Evolutionary conservation across 768 basidiomycete species (phyloP).

Genomic region (Punctularia strigosozonata): DNA sequence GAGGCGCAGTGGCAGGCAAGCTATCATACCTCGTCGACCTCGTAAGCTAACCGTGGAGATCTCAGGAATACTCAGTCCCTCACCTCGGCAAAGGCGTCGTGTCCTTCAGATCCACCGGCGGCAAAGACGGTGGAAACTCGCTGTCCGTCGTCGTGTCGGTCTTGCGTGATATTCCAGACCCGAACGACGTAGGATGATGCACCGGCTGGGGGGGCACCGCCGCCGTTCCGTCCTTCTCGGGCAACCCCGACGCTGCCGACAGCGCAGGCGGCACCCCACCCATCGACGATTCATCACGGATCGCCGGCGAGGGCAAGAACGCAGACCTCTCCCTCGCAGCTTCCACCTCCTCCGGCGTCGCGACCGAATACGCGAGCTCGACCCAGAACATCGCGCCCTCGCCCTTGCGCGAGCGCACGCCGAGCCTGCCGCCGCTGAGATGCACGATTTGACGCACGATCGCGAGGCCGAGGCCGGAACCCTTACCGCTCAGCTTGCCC

Average conservation of each 20-base stretch:
- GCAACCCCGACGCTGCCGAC: too few relatives aligned
- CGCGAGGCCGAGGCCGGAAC: conserved; percentile 32
- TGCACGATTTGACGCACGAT: conserved; percentile 31
- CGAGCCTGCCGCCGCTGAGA: conserved; percentile 28
- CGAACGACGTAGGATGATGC: background rate
- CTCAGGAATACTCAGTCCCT: background rate
- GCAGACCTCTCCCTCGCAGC: background rate
- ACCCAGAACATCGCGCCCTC: background rate
- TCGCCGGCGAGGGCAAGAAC: background rate
- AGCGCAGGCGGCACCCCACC: too few relatives aligned
- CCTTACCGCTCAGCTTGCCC: conserved; percentile 26
- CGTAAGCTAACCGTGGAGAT: background rate
- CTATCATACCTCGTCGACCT: too few relatives aligned
- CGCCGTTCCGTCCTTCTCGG: too few relatives aligned
- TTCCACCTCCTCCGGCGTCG: background rate
- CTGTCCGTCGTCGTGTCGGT: background rate
- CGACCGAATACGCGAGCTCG: background rate
- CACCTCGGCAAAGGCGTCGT: background rate
- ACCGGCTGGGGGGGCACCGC: too few relatives aligned
- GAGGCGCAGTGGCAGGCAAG: too few relatives aligned
- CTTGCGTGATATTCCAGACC: background rate
- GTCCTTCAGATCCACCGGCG: background rate
- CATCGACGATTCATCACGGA: background rate
- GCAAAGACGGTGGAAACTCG: background rate
- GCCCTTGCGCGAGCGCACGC: background rate